Conservation (phyloP, 2,329 filamentous ascomycete genomes). For the Penicillium sp. region DNA sequence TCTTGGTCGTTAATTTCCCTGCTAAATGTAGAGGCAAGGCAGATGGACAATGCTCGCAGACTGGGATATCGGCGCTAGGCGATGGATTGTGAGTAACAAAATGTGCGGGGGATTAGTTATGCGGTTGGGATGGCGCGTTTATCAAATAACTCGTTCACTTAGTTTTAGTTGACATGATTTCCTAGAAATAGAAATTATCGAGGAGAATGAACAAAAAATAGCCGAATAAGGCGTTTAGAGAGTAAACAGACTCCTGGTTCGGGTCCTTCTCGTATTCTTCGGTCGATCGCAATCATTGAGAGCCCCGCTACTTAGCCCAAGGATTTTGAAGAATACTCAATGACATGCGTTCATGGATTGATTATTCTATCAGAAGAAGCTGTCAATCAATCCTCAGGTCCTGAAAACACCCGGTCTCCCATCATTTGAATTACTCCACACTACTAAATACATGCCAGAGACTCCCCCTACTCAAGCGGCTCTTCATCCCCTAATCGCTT, state of each 20-base stretch:
- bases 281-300: neutral
- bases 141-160: neutral
- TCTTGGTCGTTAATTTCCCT: neutral
- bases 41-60: too few species aligned
- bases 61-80: neutral
- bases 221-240: neutral
- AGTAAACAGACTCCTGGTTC: neutral
- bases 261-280: neutral
- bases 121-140: neutral
- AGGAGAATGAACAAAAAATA: neutral
- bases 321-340: too few species aligned
- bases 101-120: too few species aligned
- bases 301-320: neutral
- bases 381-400: neutral
- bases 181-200: neutral
- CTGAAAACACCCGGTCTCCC: neutral
- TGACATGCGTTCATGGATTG: too few species aligned
- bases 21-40: too few species aligned
- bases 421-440: neutral
- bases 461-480: neutral
- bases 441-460: neutral
- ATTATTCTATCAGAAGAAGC: too few species aligned
- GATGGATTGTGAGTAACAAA: neutral
- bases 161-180: neutral
- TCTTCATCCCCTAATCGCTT: neutral